Conservation (phyloP, 192 early-diverging fungal species). For the Mortierella hygrophila region DNA sequence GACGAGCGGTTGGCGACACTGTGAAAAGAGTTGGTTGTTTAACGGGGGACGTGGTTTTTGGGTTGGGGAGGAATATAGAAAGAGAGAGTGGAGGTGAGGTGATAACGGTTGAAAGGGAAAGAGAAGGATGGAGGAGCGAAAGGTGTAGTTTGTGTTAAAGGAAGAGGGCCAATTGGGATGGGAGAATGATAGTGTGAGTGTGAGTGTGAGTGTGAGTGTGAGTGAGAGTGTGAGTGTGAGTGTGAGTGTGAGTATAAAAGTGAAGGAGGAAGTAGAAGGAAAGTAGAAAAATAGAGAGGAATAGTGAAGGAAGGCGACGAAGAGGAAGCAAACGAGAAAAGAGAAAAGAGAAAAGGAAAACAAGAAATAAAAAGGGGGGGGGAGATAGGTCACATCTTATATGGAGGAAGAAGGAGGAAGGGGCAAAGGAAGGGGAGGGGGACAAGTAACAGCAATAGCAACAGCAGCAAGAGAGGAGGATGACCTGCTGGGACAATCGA, state of each 20-base stretch:
- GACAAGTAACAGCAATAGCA: not conserved
- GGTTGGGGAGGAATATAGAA: not conserved
- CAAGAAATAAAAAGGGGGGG: not conserved
- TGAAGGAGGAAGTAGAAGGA: constrained; percentile 7
- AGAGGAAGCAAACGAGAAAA: not conserved
- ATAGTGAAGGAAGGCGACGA: not conserved
- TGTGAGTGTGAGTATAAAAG: not conserved
- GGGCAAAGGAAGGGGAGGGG: not conserved
- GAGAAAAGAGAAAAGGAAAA: not conserved
- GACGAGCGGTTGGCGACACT: not conserved
- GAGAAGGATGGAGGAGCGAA: not conserved
- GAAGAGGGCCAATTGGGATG: constrained; percentile 5
- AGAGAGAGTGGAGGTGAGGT: not conserved
- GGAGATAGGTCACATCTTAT: not conserved
- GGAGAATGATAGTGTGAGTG: not conserved
- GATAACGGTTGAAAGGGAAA: not conserved
- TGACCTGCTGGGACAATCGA: not conserved
- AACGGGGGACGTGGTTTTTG: not conserved
- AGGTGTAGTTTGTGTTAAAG: not conserved
- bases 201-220: not conserved
- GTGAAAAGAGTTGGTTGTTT: not conserved
- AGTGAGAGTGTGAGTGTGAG: not conserved
- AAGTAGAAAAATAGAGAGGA: constrained; percentile 11
- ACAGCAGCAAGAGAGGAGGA: not conserved
- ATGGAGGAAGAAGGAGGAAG: not conserved